Base-by-base conservation (phyloP, 208 protist genomes). In the Trypanosoma avium region DNA sequence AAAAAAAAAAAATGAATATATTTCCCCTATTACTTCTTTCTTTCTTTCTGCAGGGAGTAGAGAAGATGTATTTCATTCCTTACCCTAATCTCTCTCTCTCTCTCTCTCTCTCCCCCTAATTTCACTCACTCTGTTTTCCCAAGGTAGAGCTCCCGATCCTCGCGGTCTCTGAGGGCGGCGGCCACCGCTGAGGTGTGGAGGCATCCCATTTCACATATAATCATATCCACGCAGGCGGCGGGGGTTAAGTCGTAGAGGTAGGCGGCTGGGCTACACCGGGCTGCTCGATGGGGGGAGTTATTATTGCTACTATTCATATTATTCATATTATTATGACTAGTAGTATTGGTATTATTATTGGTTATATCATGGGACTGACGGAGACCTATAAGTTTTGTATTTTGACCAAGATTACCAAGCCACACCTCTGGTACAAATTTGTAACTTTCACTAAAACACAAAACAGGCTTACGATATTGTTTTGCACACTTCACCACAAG, bases 361-460 rank as follows among this genome's bases (percentile, higher is more conserved):
- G n/a, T n/a, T n/a, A n/a, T n/a, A n/a, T n/a, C n/a, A 21, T 63
- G 57, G 10, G 36, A 46, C 1, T 68, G 67, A n/a, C 73, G 64
- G 49, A 89, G 75, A 53, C 87, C 80, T 21, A 67, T 62, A 13
- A 88, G 60, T 50, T 85, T 88, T 56, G 99, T 96, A 81, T 99
- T 99, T 75, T 87, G 96, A 46, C 92, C 96, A 59, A 99, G 84
- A 22, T 90, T 95, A 45, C 98, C 97, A 1, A 99, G 70, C 82
- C 97, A 97, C 47, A 96, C 93, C 50, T 96, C 84, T 26, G 98
- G 86, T n/a, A 92, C 75, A 76, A 99, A 99, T 72, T 99, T 99
- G 85, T 99, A 99, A 33, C 96, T 98, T 71, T 99, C 98, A 57
- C 94, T 97, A 53, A 97, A 98, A 38, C 98, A 97, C 35, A 99